Percentiles rank a stretch among this genome's conserved stretches.
Evolutionary conservation across 192 early-diverging fungal species (phyloP).

Genomic region (Backusella liffmaniae): DNA sequence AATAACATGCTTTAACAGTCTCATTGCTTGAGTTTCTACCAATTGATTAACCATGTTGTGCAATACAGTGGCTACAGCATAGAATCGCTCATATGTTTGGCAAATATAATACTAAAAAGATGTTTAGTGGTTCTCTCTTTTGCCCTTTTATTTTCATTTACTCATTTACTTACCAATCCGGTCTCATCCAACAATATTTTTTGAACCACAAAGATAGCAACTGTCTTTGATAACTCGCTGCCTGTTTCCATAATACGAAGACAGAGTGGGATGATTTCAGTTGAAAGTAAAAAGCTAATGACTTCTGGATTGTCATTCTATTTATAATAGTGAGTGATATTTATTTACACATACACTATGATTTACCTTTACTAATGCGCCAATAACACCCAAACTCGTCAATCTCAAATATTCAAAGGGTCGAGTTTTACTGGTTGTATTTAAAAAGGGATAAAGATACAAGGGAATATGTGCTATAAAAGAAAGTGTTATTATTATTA

Average conservation of each 20-base stretch:
- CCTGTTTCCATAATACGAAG: slow-evolving; percentile 99
- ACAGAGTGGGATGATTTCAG: slow-evolving; percentile 97
- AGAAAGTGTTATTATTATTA: neutral
- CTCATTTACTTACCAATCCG: slow-evolving; percentile 59
- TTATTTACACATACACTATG: neutral
- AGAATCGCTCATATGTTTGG: slow-evolving; percentile 90
- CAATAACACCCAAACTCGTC: slow-evolving; percentile 94
- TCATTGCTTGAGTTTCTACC: slow-evolving; percentile 77
- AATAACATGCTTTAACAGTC: slow-evolving; percentile 92
- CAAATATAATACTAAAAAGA: slow-evolving; percentile 67
- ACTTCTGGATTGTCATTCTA: slow-evolving; percentile 94
- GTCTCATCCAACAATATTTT: slow-evolving; percentile 94
- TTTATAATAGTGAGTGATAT: neutral
- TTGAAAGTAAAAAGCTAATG: slow-evolving; percentile 91
- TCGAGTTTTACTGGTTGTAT: slow-evolving; percentile 91
- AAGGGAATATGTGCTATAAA: slow-evolving; percentile 88
- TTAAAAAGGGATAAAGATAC: slow-evolving; percentile 97
- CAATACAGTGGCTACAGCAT: slow-evolving; percentile 92
- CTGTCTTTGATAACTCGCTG: slow-evolving; percentile 94
- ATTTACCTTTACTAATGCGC: slow-evolving; percentile 89
- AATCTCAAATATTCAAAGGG: slow-evolving; percentile 96
- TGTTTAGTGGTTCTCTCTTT: neutral
- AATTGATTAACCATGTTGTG: slow-evolving; percentile 93
- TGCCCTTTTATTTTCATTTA: slow-evolving; percentile 33
- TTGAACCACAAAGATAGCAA: slow-evolving; percentile 99